phyloP scores from a whole-genome alignment of 768 basidiomycete genomes.

The Podaxis sp. region DNA sequence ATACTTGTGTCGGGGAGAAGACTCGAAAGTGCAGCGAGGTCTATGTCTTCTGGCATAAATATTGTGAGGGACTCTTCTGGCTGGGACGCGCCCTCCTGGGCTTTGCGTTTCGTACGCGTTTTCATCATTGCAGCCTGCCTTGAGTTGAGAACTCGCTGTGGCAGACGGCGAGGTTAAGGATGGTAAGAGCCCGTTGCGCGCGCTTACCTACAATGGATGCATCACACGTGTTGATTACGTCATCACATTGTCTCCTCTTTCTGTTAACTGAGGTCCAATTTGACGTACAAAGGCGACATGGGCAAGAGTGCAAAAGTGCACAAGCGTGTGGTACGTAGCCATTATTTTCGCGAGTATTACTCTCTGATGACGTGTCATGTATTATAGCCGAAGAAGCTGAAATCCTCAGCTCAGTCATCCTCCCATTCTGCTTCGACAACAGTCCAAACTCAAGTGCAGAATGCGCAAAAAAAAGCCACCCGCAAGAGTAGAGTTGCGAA shows the following conservation, averaged over 20 bases:
- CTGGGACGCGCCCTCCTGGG: conserved; percentile 36
- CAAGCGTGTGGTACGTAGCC: conserved; percentile 51
- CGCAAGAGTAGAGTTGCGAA: conserved; percentile 43
- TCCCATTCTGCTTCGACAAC: conserved; percentile 19
- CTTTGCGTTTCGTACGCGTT: conserved; percentile 67
- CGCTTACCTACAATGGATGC: conserved; percentile 22
- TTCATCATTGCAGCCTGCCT: conserved; percentile 32
- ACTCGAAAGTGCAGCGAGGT: conserved; percentile 55
- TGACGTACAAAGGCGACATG: conserved; percentile 33
- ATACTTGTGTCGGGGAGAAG: conserved; percentile 64
- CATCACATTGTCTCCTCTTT: conserved; percentile 16
- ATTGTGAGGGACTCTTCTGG: conserved; percentile 38
- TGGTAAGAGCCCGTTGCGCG: conserved; percentile 1
- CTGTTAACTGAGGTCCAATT: not conserved
- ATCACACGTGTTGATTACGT: conserved; percentile 32
- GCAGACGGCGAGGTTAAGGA: conserved; percentile 35
- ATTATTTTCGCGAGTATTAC: not conserved
- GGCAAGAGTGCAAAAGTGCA: conserved; percentile 68
- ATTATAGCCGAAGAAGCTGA: conserved; percentile 38
- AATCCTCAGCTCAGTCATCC: conserved; percentile 24
- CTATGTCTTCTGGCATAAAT: conserved; percentile 65
- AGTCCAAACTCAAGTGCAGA: conserved; percentile 37
- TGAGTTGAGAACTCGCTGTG: conserved; percentile 30
- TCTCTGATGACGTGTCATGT: not conserved
- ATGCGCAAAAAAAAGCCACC: conserved; percentile 49